Conservation (phyloP, 2,329 filamentous ascomycete genomes). For the Periconia macrospinosa region DNA sequence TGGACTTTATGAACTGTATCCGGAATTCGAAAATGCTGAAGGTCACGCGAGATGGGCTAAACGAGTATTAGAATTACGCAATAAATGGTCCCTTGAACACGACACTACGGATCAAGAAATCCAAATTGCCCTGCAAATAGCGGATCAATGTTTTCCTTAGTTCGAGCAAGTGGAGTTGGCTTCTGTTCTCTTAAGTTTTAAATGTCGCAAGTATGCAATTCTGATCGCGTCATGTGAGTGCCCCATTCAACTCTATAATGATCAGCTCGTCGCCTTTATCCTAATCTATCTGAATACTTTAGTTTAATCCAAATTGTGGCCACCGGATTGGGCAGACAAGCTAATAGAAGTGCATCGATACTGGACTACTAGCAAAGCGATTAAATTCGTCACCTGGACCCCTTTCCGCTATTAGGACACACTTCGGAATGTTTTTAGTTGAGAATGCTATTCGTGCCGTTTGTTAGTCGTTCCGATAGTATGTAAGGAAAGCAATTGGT, state of each 20-base stretch:
- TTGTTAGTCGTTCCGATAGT: not conserved
- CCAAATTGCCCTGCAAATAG: conserved; percentile 3
- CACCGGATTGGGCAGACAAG: conserved; percentile 7
- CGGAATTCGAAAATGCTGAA: conserved; percentile 3
- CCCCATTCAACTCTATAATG: not conserved
- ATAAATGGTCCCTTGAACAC: conserved; percentile 5
- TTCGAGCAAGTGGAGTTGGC: conserved; percentile 4
- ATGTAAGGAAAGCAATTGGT: no score
- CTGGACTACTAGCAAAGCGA: conserved; percentile 3
- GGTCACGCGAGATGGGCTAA: conserved; percentile 3
- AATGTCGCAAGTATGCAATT: not conserved
- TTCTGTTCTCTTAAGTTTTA: conserved; percentile 5
- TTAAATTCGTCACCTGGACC: not conserved
- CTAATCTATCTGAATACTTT: not conserved
- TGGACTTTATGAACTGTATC: conserved; percentile 8
- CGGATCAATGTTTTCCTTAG: conserved; percentile 1
- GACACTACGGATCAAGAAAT: conserved; percentile 2
- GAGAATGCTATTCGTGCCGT: not conserved
- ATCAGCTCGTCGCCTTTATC: no score
- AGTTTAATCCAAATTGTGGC: not conserved
- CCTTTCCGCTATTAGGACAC: not conserved
- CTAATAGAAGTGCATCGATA: conserved; percentile 9
- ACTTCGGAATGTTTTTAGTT: not conserved
- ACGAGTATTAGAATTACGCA: conserved; percentile 5
- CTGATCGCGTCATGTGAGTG: conserved; percentile 1